Base-by-base conservation (phyloP, 176 grass and related monocot species). In the Oryza glaberrima region DNA sequence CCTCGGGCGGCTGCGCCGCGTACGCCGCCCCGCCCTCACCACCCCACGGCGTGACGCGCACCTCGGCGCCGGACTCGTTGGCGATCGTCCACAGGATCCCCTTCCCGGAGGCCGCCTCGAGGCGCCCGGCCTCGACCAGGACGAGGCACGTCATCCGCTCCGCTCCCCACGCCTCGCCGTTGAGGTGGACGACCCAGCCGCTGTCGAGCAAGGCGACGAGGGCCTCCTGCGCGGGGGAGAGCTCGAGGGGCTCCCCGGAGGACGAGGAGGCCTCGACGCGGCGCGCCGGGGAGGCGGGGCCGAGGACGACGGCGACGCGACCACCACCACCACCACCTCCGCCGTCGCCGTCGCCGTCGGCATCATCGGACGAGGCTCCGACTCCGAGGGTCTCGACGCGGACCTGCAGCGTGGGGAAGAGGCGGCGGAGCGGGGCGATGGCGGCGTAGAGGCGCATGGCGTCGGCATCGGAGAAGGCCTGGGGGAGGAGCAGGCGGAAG, bases 141-240 rank as follows among this genome's bases (percentile, higher is more conserved):
- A 88, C 67, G 60, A 78, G 60, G 87, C 81, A 88, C 40, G 36
- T 38, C 69, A 75, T 70, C 61, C 19, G 20, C 11, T 47, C 75
- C 3, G 56, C 52, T 5, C 34, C 69, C 11, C 28, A 28, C 11
- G 32, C 13, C 1, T 8, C 46, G 23, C 40, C 60, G 45, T 47
- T 4, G 51, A 54, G 19, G 81, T 80, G 64, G 36, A 84, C 74
- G 76, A 65, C 73, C 16, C 80, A 69, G 67, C 28, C 60, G 17
- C 20, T 47, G 36, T 75, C 81, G 35, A 80, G 2, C n/a, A 88
- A 69, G 81, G 81, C 60, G 47, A 80, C 35, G 35, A 88, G 87
- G 9, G 81, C 87, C 69, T 88, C 86, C 87, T 88, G 87, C 75
- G 65, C 81, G 36, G 87, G 87, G 1, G 87, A 88, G 80, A 88